phyloP scores from a whole-genome alignment of 208 protist genomes.

The Blechomonas ayalai region DNA sequence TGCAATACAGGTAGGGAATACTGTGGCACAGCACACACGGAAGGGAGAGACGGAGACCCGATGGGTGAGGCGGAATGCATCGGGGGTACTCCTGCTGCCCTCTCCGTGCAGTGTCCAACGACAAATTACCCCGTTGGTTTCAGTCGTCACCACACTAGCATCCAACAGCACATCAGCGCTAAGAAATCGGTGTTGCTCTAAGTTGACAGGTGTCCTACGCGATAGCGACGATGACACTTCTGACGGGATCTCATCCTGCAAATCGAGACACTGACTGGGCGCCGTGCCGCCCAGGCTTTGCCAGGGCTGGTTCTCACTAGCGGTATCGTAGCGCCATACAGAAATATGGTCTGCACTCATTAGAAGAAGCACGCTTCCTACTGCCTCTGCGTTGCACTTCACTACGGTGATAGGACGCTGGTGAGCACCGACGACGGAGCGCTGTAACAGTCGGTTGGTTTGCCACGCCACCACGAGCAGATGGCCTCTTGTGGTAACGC shows the following conservation, averaged over 20 bases:
- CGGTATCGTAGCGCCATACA: no score
- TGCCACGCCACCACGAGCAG: slow-evolving; percentile 41
- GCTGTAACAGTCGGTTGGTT: slow-evolving; percentile 21
- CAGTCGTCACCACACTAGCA: slow-evolving; percentile 11
- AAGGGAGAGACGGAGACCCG: slow-evolving; percentile 4
- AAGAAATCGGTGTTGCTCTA: no score
- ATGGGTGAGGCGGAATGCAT: slow-evolving; percentile 2
- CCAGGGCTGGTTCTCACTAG: no score
- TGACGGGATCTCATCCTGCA: no score
- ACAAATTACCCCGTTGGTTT: slow-evolving; percentile 26
- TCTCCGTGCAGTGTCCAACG: slow-evolving; percentile 14
- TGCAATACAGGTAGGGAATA: slow-evolving; percentile 13
- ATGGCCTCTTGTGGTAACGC: slow-evolving; percentile 10
- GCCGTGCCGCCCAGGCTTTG: no score
- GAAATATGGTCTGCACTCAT: no score
- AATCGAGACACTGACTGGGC: no score
- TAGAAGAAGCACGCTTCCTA: no score
- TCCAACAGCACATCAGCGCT: no score
- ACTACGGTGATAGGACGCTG: slow-evolving; percentile 14
- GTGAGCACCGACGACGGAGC: slow-evolving; percentile 6
- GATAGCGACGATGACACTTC: no score
- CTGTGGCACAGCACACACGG: slow-evolving; percentile 12
- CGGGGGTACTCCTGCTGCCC: background rate
- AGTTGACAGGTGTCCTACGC: no score
- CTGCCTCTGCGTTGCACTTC: no score